Percentiles rank a stretch among this genome's conserved stretches.
Conservation (phyloP, 805 yeast genomes). For the Pichia scutulata region DNA sequence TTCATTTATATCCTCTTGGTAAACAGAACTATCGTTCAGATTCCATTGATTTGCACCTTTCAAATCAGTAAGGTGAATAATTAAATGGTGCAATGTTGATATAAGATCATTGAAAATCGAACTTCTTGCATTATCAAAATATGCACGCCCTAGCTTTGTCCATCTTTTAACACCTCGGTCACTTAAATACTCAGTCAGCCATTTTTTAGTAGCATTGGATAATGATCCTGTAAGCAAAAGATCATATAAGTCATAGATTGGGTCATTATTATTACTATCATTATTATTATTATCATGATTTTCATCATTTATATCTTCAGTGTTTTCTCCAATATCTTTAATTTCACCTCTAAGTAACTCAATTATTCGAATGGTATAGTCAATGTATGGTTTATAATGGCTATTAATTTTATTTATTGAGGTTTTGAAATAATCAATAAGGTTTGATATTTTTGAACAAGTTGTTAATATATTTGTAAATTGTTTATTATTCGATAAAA, state of each 20-base stretch:
- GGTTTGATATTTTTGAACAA: slow-evolving; percentile 30
- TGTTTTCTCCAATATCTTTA: slow-evolving; percentile 16
- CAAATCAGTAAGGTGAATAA: slow-evolving; percentile 38
- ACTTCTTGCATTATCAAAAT: slow-evolving; percentile 44
- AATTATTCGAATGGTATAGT: slow-evolving; percentile 30
- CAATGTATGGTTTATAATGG: slow-evolving; percentile 31
- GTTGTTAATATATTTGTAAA: slow-evolving; percentile 28
- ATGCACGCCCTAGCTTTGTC: slow-evolving; percentile 39
- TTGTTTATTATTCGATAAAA: slow-evolving; percentile 21
- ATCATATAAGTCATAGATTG: slow-evolving; percentile 37
- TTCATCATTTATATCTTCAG: not conserved
- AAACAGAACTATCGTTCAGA: slow-evolving; percentile 15
- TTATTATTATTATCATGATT: not conserved
- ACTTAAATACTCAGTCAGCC: slow-evolving; percentile 59
- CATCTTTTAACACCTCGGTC: slow-evolving; percentile 58
- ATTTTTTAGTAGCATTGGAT: slow-evolving; percentile 42
- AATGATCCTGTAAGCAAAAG: slow-evolving; percentile 48
- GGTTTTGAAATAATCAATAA: slow-evolving; percentile 29
- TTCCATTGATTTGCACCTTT: slow-evolving; percentile 35
- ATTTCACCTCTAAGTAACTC: slow-evolving; percentile 32
- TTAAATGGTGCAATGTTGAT: slow-evolving; percentile 48
- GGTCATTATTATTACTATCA: slow-evolving; percentile 15
- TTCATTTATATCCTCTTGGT: slow-evolving; percentile 11
- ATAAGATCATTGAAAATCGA: slow-evolving; percentile 41
- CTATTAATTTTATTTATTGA: slow-evolving; percentile 22